These are phyloP conservation scores for Rhypophila decipiens DNA, from an alignment of 495 filamentous ascomycete genomes.

Conservation along the genomic window DNA sequence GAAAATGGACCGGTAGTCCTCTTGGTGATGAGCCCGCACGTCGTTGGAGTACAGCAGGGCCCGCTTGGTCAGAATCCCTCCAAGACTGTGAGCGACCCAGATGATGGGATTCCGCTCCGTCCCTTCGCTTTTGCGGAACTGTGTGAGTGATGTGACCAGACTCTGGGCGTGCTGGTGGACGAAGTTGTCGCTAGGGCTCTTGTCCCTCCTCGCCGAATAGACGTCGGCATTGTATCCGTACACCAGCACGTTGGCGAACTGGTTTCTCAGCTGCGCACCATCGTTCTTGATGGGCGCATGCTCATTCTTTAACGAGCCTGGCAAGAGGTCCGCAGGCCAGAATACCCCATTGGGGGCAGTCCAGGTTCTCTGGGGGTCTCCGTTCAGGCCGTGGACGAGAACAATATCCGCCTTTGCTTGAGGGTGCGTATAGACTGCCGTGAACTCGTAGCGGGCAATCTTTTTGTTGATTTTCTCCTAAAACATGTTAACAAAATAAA, in stretches of 20 bases:
- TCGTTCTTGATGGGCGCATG: no score
- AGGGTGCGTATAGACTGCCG: slow-evolving; percentile 58
- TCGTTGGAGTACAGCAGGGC: slow-evolving; percentile 53
- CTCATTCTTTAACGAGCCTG: slow-evolving; percentile 51
- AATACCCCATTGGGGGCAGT: slow-evolving; percentile 59
- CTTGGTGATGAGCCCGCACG: slow-evolving; percentile 57
- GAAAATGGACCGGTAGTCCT: slow-evolving; percentile 70
- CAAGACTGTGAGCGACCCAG: slow-evolving; percentile 79
- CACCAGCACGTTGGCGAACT: slow-evolving; percentile 68
- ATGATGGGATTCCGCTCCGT: slow-evolving; percentile 65
- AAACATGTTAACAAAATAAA: not conserved
- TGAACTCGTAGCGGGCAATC: slow-evolving; percentile 63
- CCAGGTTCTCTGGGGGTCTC: slow-evolving; percentile 71
- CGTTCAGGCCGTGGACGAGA: slow-evolving; percentile 80
- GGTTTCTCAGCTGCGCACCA: no score
- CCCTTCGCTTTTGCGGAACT: slow-evolving; percentile 48
- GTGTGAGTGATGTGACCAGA: slow-evolving; percentile 55
- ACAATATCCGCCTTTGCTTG: slow-evolving; percentile 60
- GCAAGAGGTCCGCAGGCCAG: slow-evolving; percentile 74
- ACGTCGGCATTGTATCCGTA: slow-evolving; percentile 86
- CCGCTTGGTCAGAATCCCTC: slow-evolving; percentile 75
- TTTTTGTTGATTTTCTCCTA: slow-evolving; percentile 45
- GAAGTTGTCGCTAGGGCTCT: slow-evolving; percentile 56
- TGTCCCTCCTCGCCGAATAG: slow-evolving; percentile 40
- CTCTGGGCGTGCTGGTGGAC: slow-evolving; percentile 80